A percentile compares a stretch with the other conserved stretches of the same genome.
Evolutionary conservation across 169 alveolate species (phyloP).

Genomic region (Eimeria falciformis): DNA sequence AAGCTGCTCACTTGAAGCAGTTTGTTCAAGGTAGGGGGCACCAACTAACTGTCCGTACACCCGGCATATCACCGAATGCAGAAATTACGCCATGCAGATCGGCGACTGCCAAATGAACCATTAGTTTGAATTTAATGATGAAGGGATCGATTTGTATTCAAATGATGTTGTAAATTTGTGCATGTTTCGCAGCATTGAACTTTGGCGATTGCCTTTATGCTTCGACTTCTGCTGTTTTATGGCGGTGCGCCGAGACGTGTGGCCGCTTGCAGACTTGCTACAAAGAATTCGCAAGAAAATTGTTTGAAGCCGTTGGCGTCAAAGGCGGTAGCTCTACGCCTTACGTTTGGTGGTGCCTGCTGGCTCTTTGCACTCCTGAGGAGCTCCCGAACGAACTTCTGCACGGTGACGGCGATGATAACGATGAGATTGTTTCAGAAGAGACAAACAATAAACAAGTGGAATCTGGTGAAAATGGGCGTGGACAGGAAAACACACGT

Average conservation of each 20-base stretch:
- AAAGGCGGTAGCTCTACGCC: neutral
- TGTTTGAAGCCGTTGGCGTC: conserved; percentile 35
- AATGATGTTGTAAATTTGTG: neutral
- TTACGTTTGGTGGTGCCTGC: conserved; percentile 31
- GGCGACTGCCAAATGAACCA: no score
- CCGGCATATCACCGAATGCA: no score
- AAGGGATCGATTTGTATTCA: neutral
- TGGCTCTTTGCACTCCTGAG: neutral
- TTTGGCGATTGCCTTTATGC: conserved; percentile 4
- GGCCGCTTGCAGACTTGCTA: conserved; percentile 22
- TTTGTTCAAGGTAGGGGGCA: neutral
- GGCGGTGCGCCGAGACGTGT: conserved; percentile 74
- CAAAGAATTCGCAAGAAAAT: neutral
- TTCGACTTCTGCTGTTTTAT: conserved; percentile 49
- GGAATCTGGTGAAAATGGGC: neutral
- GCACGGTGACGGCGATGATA: conserved; percentile 8
- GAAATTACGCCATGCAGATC: no score
- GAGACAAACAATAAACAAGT: neutral
- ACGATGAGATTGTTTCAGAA: neutral
- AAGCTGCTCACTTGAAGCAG: conserved; percentile 55
- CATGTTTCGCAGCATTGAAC: conserved; percentile 38
- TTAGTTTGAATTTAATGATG: neutral
- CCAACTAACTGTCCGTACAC: neutral
- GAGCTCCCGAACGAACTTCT: conserved; percentile 19
- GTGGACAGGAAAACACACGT: neutral